phyloP scores from a whole-genome alignment of 169 alveolate species.

The Eimeria necatrix region DNA sequence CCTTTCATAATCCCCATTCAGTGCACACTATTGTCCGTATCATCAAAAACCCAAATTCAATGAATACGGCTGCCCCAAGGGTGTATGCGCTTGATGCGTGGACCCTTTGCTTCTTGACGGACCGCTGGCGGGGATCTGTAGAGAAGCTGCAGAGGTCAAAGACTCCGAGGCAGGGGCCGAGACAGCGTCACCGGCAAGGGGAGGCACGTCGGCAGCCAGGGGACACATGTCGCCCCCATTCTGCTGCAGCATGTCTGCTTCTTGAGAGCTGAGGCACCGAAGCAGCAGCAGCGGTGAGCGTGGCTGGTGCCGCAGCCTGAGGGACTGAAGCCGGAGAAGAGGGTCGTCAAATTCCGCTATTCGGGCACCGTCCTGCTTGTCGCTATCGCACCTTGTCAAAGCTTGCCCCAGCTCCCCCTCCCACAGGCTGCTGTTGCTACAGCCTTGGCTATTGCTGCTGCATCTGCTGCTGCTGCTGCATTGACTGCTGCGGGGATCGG shows the following conservation, averaged over 20 bases:
- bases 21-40: too few relatives aligned
- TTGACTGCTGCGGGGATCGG: not conserved
- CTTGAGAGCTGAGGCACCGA: slow-evolving; percentile 64
- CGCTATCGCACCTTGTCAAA: not conserved
- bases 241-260: slow-evolving; percentile 62
- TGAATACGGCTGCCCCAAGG: too few relatives aligned
- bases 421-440: slow-evolving; percentile 56
- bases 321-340: slow-evolving; percentile 42
- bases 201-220: not conserved
- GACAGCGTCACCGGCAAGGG: slow-evolving; percentile 3
- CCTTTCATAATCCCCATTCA: not conserved
- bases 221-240: slow-evolving; percentile 51
- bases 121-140: slow-evolving; percentile 58
- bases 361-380: not conserved
- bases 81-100: too few relatives aligned
- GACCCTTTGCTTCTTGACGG: too few relatives aligned
- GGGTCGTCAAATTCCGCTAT: slow-evolving; percentile 30
- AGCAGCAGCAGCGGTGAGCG: slow-evolving; percentile 65
- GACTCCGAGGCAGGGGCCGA: slow-evolving; percentile 50
- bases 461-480: slow-evolving; percentile 43
- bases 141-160: not conserved
- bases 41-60: too few relatives aligned
- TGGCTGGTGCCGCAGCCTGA: slow-evolving; percentile 66
- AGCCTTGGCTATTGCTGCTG: slow-evolving; percentile 4
- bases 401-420: slow-evolving; percentile 36